A percentile compares a stretch with the other conserved stretches of the same genome.
Evolutionary conservation across 805 yeast species (phyloP).

Genomic region (Starmerella ratchasimensis): DNA sequence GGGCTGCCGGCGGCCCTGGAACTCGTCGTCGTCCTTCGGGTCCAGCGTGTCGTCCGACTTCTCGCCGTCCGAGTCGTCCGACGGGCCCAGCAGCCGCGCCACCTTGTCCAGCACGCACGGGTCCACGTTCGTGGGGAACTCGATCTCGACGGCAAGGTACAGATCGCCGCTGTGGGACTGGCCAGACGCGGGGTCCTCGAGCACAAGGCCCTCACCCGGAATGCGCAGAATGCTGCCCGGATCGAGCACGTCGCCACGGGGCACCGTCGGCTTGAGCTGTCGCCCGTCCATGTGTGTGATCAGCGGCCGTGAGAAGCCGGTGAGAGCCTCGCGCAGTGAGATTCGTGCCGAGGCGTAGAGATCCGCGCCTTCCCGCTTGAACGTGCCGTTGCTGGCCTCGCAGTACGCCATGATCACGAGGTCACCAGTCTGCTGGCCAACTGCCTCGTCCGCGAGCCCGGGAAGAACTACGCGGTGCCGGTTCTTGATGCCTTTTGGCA

Average conservation of each 20-base stretch:
- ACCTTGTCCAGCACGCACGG: constrained; percentile 13
- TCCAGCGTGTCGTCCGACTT: constrained; percentile 6
- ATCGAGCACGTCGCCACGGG: constrained; percentile 54
- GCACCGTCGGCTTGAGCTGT: constrained; percentile 46
- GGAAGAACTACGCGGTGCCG: constrained; percentile 47
- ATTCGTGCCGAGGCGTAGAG: constrained; percentile 46
- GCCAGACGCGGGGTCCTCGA: constrained; percentile 5
- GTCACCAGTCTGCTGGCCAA: constrained; percentile 66
- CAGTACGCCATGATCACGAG: constrained; percentile 49
- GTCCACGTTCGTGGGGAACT: constrained; percentile 17
- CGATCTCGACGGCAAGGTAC: constrained; percentile 15
- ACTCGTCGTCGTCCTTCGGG: background rate
- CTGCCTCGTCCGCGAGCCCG: constrained; percentile 64
- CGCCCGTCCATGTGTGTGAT: constrained; percentile 72
- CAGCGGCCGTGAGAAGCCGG: constrained; percentile 58
- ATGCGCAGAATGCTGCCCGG: constrained; percentile 18
- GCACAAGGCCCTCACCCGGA: constrained; percentile 18
- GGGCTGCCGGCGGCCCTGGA: background rate
- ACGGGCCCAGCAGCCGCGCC: constrained; percentile 4
- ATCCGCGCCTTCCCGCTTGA: constrained; percentile 50
- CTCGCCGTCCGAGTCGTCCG: constrained; percentile 5
- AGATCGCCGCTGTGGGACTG: constrained; percentile 14
- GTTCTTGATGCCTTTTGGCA: constrained; percentile 55
- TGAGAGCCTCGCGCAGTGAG: constrained; percentile 66
- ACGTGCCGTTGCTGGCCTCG: constrained; percentile 32